Evolutionary conservation across 176 grass and related monocot species (phyloP), one percentile per base, ranked within the genome.

Genomic region (Guadua angustifolia): DNA sequence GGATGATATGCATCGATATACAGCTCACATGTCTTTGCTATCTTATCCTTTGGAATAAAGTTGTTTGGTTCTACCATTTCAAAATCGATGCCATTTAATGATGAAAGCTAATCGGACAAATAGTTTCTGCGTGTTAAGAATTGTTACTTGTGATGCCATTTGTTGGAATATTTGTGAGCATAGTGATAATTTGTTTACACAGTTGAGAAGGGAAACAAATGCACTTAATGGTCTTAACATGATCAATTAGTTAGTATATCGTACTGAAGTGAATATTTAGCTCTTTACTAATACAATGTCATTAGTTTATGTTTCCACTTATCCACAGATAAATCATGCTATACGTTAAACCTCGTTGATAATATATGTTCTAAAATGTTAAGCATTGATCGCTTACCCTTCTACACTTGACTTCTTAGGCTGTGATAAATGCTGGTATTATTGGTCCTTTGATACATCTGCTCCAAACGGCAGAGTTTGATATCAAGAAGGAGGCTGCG

Each of bases 401-500:
- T 55, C 60, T 88, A 36, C 21, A 55, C 53, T n/a, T 86, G 49
- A 12, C 56, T 83, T 83, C 24, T 66, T 66, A 99, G 97, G 91
- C 93, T 89, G 93, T 99, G 5, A 84, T 96, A 78, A 83, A 77
- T 89, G 91, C 91, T 88, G 91, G 91, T 42, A 92, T 99, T 63
- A 88, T 99, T 22, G 74, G 51, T 76, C 97, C 97, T 57, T 76
- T 99, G 46, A 82, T 96, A 32, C 86, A 92, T 82, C 79, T 99
- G 73, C 93, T 99, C 32, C 97, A 96, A 89, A 94, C 87, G 22
- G 93, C 97, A 21, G 97, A 99, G 85, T 99, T 99, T 76, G 97
- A 99, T 83, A 99, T 99, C 67, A 99, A 99, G 89, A 99, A 99
- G 66, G 97, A 99, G 81, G 97, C 97, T 84, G 93, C 93, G 12